Conservation (phyloP, 164 flowering plant genomes). For the Pachysandra terminalis region DNA sequence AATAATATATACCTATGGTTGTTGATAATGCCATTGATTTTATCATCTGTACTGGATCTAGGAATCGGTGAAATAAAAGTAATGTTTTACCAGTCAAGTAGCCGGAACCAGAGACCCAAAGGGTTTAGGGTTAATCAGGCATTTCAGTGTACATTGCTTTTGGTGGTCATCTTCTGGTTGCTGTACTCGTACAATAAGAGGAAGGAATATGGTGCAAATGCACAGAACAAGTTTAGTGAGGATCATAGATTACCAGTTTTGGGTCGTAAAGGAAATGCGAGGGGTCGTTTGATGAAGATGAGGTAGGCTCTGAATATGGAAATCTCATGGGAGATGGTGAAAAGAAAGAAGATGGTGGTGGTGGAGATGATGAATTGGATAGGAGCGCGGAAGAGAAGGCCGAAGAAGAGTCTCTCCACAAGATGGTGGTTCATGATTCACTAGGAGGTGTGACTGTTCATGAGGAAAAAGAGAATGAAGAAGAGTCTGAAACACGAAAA, state of each 20-base stretch:
- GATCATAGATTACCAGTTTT: background rate
- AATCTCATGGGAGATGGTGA: background rate
- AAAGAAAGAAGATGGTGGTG: background rate
- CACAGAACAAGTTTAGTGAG: background rate
- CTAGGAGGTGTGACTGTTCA: background rate
- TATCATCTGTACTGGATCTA: background rate
- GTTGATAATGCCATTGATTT: background rate
- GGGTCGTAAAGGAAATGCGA: background rate
- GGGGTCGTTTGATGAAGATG: background rate
- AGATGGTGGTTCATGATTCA: background rate
- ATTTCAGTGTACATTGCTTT: background rate
- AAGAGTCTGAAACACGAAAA: background rate
- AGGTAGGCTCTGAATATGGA: background rate
- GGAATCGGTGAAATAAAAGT: background rate
- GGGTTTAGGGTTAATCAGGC: background rate
- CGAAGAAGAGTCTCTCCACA: background rate
- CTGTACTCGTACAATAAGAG: background rate
- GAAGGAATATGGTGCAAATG: background rate
- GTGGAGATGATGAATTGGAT: constrained; percentile 1
- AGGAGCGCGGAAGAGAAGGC: background rate
- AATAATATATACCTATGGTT: background rate
- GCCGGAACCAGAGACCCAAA: background rate
- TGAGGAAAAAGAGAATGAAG: background rate
- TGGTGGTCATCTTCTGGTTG: background rate
- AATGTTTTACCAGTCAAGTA: too few relatives aligned